Evolutionary conservation across 305 asterid species (phyloP), one percentile per base, ranked within the genome.

Genomic region (Solanum hybrid): DNA sequence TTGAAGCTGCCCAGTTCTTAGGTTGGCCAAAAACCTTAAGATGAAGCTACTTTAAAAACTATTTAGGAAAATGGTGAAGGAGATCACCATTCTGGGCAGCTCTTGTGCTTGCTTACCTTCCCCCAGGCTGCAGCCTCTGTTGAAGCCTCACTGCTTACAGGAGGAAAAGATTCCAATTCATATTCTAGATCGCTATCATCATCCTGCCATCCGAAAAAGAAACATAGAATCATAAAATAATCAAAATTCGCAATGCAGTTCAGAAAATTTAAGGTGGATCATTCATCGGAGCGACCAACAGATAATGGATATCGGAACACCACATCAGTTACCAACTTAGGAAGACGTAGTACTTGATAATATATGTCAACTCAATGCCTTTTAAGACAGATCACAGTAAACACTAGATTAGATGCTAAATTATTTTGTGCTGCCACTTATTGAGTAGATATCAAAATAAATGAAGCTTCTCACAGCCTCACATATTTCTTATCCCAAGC

Each of bases 81-180:
- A 84, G 24, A 51, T 10, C 72, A 29, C 6, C 87, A 84, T 46
- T 20, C 71, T 14, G 86, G 35, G 71, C 24, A 80, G 86, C 35
- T 80, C 87, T 29, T 29, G 11, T 88, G 64, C 24, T 51, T 88
- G 64, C 24, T 51, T 89, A 94, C 99, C 93, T 96, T 97, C 89
- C 94, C 99, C 91, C 92, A 97, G 16, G 99, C 96, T 5, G 96
- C 93, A 81, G 98, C 98, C 93, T 96, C 99, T 4, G 93, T 90
- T 26, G 95, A 92, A 88, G 96, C 94, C 89, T 97, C 98, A 66
- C 94, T 95, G 73, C 95, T 92, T 36, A 93, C 93, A 10, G 94
- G 88, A 87, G 99, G 99, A 91, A 92, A 92, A 90, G 95, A 94
- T 82, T 96, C 98, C 92, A 93, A 87, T 88, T 95, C 98, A 91